phyloP scores from a whole-genome alignment of 257 asterid species.

The Leonotis leonurus region DNA sequence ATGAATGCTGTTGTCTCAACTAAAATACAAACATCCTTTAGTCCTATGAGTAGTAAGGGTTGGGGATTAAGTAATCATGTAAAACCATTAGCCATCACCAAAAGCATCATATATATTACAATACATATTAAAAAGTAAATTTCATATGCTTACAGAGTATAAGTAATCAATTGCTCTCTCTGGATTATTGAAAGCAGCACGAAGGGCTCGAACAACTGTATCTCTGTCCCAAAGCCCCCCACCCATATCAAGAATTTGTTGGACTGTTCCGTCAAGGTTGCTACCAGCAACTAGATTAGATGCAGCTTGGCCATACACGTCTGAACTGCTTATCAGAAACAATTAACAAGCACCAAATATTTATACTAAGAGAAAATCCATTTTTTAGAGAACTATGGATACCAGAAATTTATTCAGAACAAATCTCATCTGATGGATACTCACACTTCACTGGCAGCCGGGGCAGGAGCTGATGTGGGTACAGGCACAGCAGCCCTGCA shows the following conservation, averaged over 20 bases:
- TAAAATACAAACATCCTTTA: background rate
- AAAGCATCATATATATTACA: background rate
- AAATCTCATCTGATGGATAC: slow-evolving; percentile 10
- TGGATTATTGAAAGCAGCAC: slow-evolving; percentile 83
- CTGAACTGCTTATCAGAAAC: slow-evolving; percentile 36
- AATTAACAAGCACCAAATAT: background rate
- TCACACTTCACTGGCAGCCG: slow-evolving; percentile 32
- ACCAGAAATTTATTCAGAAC: background rate
- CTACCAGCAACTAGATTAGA: slow-evolving; percentile 65
- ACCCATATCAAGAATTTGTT: slow-evolving; percentile 85
- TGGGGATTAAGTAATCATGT: background rate
- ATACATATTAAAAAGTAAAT: background rate
- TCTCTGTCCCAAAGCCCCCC: slow-evolving; percentile 90
- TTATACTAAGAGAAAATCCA: background rate
- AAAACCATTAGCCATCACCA: background rate
- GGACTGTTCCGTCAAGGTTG: slow-evolving; percentile 62
- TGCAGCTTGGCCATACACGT: slow-evolving; percentile 62
- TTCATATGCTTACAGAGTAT: slow-evolving; percentile 53
- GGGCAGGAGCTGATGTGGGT: slow-evolving; percentile 24
- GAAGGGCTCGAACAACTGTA: slow-evolving; percentile 75
- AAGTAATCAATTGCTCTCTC: slow-evolving; percentile 91
- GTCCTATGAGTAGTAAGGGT: background rate
- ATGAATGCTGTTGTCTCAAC: background rate
- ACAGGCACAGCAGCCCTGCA: slow-evolving; percentile 33
- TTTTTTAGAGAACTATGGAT: background rate